Evolutionary conservation across 345 rosid species (phyloP).

Genomic region (Gossypium australe): DNA sequence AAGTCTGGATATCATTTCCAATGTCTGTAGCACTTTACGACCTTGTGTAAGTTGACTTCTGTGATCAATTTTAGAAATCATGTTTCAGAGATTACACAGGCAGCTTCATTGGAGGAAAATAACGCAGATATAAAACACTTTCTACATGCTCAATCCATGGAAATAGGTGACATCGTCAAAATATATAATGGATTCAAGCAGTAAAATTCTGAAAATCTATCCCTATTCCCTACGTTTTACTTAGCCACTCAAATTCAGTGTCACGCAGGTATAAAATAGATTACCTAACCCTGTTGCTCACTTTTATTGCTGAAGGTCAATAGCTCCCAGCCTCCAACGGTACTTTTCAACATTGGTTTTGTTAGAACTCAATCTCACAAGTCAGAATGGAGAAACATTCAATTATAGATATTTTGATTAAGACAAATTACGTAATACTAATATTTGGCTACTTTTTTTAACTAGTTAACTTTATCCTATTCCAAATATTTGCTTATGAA

Average conservation of each 20-base stretch:
- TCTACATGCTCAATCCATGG: not conserved
- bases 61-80: constrained; percentile 16
- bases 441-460: not conserved
- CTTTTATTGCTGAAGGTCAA: not conserved
- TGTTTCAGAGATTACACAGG: not conserved
- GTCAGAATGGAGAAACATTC: not conserved
- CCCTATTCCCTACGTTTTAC: not conserved
- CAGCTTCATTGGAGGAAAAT: not conserved
- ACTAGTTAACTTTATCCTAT: not conserved
- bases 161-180: not conserved
- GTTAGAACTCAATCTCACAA: not conserved
- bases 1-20: constrained; percentile 78
- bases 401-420: not conserved
- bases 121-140: not conserved
- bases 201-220: not conserved
- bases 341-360: not conserved
- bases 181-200: not conserved
- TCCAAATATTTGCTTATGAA: not conserved
- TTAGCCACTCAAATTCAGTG: not conserved
- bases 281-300: not conserved
- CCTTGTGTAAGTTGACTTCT: constrained; percentile 87
- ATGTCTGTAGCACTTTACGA: constrained; percentile 72
- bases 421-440: not conserved
- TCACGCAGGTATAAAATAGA: not conserved
- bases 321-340: not conserved